Evolutionary conservation across 108 stramenopile genomes (phyloP).

Genomic region (Aurantiochytrium sp.): DNA sequence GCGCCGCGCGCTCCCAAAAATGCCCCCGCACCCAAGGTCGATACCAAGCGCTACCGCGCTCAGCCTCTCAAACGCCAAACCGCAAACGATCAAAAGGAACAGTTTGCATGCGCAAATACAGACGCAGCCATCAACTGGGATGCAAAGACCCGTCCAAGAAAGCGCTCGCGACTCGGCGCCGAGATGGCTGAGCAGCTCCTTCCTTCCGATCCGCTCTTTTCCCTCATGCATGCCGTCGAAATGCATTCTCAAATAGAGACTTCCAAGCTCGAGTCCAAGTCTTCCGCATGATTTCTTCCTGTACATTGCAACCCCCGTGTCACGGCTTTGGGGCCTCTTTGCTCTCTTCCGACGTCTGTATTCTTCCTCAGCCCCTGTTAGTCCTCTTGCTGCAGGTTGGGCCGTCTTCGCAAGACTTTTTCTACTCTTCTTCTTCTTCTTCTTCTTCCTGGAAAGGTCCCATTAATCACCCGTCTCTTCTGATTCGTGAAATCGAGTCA

Average conservation of each 20-base stretch:
- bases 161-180: neutral
- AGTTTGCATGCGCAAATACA: neutral
- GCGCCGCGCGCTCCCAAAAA: neutral
- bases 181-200: neutral
- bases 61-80: neutral
- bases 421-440: too few species aligned
- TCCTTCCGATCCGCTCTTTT: neutral
- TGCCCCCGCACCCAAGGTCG: neutral
- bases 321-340: neutral
- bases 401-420: too few species aligned
- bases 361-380: neutral
- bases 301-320: neutral
- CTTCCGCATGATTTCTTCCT: neutral
- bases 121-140: neutral
- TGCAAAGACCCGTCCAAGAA: neutral
- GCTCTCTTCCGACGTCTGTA: neutral
- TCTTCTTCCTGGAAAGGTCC: too few species aligned
- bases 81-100: neutral
- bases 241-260: neutral
- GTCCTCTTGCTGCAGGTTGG: too few species aligned
- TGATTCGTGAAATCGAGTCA: too few species aligned
- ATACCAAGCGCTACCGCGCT: neutral
- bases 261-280: neutral
- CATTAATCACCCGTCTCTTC: too few species aligned
- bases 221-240: neutral